Conservation (phyloP, 108 stramenopile genomes). For the Asterionellopsis glacialis region DNA sequence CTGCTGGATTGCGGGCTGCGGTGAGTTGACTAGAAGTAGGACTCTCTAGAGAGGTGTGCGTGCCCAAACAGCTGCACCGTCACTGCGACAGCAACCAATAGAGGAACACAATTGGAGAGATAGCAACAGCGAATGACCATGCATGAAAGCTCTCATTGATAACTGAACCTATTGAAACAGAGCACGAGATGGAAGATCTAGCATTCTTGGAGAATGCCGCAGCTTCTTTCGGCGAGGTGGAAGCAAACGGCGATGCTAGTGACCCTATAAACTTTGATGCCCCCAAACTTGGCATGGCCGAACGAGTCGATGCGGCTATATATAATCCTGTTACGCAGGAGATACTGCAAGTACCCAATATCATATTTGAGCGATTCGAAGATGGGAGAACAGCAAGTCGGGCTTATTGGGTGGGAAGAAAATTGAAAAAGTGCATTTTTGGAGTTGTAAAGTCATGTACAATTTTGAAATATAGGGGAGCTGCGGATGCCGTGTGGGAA, state of each 20-base stretch:
- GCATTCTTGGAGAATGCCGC: constrained; percentile 50
- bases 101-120: too few species aligned
- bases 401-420: constrained; percentile 75
- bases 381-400: constrained; percentile 53
- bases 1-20: too few species aligned
- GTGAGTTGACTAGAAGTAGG: too few species aligned
- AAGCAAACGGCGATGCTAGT: constrained; percentile 34
- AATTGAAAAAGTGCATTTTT: constrained; percentile 76
- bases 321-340: constrained; percentile 56
- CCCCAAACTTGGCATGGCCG: constrained; percentile 37
- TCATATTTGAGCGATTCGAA: constrained; percentile 55
- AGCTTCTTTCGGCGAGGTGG: constrained; percentile 42
- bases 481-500: constrained; percentile 61
- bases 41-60: too few species aligned
- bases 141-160: too few species aligned
- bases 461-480: constrained; percentile 48
- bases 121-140: too few species aligned
- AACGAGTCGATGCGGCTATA: constrained; percentile 58
- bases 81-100: too few species aligned
- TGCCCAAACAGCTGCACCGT: too few species aligned
- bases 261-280: constrained; percentile 38
- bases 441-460: constrained; percentile 75
- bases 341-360: constrained; percentile 50
- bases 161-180: too few species aligned
- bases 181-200: constrained; percentile 17